Base-by-base conservation (phyloP, 108 stramenopile species). In the Thalassiosira profunda region DNA sequence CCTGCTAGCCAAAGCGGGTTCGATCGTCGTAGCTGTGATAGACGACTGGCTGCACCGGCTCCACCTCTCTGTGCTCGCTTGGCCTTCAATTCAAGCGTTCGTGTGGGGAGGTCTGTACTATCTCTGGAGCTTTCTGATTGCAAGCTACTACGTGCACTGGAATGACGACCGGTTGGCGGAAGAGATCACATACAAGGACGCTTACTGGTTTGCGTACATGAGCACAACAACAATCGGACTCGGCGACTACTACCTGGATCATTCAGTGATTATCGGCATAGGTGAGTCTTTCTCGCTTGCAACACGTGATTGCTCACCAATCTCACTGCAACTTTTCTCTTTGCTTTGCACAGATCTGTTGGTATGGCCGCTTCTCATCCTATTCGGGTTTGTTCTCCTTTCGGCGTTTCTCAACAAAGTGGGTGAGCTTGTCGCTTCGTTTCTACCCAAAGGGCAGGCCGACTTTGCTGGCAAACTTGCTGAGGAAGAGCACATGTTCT, bases 201-300 rank as follows among this genome's bases (percentile, higher is more conserved):
- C 77, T 12, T 76, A 67, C 18, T 85, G 84, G 84, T 85, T 68
- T 62, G 51, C 67, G 5, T 83, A 49, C 34, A 57, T 86, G 25
- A 65, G 66, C 17, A 76, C 63, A 4, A 76, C 83, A 15, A 84
- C 83, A 6, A 68, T 84, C 1, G 83, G 83, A 20, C 54, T 84
- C 10, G 83, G 83, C 11, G 83, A 84, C 49, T 75, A 67, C 26
- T 79, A 55, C 62, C 44, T 80, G 18, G 64, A 70, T 5, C 83
- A 79, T 1, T 81, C 79, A 62, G 74, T 56, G 17, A 46, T 80
- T 7, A 28, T 79, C 28, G 34, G 31, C 0, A n/a, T 23, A n/a
- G n/a, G n/a, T n/a, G n/a, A n/a, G n/a, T n/a, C n/a, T n/a, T n/a
- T n/a, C n/a, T n/a, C n/a, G n/a, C n/a, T n/a, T n/a, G n/a, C n/a